phyloP scores from a whole-genome alignment of 352 stramenopile genomes.

The Sclerospora graminicola region DNA sequence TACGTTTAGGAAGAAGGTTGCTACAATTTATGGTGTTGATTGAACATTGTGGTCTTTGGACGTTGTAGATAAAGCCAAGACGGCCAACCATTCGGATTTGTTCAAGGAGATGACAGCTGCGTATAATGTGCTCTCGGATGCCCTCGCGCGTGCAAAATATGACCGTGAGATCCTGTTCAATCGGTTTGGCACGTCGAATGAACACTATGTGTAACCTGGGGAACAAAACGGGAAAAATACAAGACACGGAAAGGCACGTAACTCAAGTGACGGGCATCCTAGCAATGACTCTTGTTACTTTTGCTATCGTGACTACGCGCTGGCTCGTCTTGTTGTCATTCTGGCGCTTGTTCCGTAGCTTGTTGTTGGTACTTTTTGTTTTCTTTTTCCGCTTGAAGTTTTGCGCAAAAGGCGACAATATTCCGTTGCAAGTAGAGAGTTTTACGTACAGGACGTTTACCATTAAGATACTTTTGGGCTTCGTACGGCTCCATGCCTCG shows the following conservation, averaged over 20 bases:
- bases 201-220: constrained; percentile 18
- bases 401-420: constrained; percentile 64
- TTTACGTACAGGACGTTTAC: constrained; percentile 86
- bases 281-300: too few species aligned
- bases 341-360: too few species aligned
- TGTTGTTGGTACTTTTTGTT: constrained; percentile 2
- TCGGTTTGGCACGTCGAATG: constrained; percentile 44
- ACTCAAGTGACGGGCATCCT: not conserved
- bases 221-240: too few species aligned
- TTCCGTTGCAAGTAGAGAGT: constrained; percentile 84
- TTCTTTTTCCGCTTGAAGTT: constrained; percentile 22
- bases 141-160: constrained; percentile 42
- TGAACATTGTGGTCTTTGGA: not conserved
- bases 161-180: constrained; percentile 59
- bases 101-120: constrained; percentile 85
- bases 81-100: constrained; percentile 39
- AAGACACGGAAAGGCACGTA: too few species aligned
- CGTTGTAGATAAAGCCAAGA: constrained; percentile 63
- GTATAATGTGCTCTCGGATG: constrained; percentile 76
- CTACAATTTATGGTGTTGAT: too few species aligned
- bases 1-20: too few species aligned
- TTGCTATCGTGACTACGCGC: too few species aligned
- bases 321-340: too few species aligned
- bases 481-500: constrained; percentile 64
- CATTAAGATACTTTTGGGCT: constrained; percentile 83